These are phyloP conservation scores for Passalora sequoiae DNA, from an alignment of 2,329 filamentous ascomycete genomes.

Conservation along the genomic window DNA sequence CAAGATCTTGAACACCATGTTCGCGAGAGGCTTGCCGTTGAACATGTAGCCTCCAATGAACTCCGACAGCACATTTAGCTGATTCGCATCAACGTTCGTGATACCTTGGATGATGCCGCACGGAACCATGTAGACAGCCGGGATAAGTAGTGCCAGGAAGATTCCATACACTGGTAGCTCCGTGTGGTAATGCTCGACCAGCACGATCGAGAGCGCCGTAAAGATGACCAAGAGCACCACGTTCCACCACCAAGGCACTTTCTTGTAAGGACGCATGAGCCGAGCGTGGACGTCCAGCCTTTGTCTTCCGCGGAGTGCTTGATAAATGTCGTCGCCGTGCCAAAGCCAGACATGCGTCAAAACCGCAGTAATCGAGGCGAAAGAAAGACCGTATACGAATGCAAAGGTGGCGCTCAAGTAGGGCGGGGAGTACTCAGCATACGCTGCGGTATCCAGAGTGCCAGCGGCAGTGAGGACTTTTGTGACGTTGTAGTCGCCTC, in stretches of 20 bases:
- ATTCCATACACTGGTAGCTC: slow-evolving; percentile 72
- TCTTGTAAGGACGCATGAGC: slow-evolving; percentile 75
- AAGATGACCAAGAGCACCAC: slow-evolving; percentile 22
- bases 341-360: slow-evolving; percentile 35
- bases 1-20: slow-evolving; percentile 31
- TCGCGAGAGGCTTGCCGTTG: slow-evolving; percentile 36
- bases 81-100: slow-evolving; percentile 45
- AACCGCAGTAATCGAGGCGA: slow-evolving; percentile 36
- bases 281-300: slow-evolving; percentile 57
- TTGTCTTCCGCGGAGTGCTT: slow-evolving; percentile 22
- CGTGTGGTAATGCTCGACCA: slow-evolving; percentile 27
- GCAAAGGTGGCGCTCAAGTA: slow-evolving; percentile 37
- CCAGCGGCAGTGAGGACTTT: slow-evolving; percentile 59
- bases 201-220: slow-evolving; percentile 25
- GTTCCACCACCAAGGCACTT: slow-evolving; percentile 71
- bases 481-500: slow-evolving; percentile 72
- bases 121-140: slow-evolving; percentile 77
- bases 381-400: slow-evolving; percentile 36
- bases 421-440: slow-evolving; percentile 41
- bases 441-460: slow-evolving; percentile 24
- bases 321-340: slow-evolving; percentile 35
- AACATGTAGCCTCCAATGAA: slow-evolving; percentile 49
- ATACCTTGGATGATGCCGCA: slow-evolving; percentile 92
- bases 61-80: slow-evolving; percentile 42
- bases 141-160: slow-evolving; percentile 70